A percentile compares a stretch with the other conserved stretches of the same genome.
These are phyloP conservation scores for Parathielavia hyrcaniae DNA, from an alignment of 495 filamentous ascomycete species.

Conservation along the genomic window DNA sequence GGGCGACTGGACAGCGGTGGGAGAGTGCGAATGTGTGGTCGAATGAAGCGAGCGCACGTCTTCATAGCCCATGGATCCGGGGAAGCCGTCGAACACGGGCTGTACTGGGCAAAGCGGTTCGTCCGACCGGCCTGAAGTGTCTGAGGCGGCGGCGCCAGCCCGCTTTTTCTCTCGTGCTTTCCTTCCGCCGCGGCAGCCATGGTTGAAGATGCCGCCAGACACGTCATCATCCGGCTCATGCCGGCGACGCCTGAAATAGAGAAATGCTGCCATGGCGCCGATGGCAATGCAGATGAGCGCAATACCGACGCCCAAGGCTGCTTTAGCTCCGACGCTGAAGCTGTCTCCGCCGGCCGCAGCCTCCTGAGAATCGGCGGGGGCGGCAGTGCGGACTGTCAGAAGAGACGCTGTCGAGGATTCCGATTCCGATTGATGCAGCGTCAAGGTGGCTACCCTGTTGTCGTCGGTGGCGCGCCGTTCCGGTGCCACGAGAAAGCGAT, in stretches of 20 bases:
- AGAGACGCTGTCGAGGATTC: background rate
- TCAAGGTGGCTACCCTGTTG: background rate
- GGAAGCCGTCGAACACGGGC: constrained; percentile 31
- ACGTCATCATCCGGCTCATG: constrained; percentile 16
- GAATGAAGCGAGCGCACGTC: constrained; percentile 29
- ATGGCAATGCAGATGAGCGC: constrained; percentile 19
- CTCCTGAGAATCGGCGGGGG: constrained; percentile 11
- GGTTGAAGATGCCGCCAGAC: constrained; percentile 20
- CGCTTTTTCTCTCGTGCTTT: constrained; percentile 22
- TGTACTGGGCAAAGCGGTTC: constrained; percentile 29
- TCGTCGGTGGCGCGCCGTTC: constrained; percentile 1
- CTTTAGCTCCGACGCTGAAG: constrained; percentile 27
- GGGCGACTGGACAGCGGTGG: constrained; percentile 24
- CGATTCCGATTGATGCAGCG: background rate
- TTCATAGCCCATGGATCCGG: constrained; percentile 34
- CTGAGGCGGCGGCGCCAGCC: constrained; percentile 17
- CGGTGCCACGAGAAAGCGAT: constrained; percentile 15
- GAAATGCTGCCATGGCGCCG: constrained; percentile 29
- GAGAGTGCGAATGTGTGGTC: constrained; percentile 22
- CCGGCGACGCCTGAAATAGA: constrained; percentile 28
- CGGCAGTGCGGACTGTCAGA: constrained; percentile 8
- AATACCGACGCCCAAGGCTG: constrained; percentile 28
- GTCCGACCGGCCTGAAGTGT: constrained; percentile 24
- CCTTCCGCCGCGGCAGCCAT: constrained; percentile 21
- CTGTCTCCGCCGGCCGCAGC: constrained; percentile 10